phyloP scores from a whole-genome alignment of 75 land plant genomes.

The Cryptomeria japonica region DNA sequence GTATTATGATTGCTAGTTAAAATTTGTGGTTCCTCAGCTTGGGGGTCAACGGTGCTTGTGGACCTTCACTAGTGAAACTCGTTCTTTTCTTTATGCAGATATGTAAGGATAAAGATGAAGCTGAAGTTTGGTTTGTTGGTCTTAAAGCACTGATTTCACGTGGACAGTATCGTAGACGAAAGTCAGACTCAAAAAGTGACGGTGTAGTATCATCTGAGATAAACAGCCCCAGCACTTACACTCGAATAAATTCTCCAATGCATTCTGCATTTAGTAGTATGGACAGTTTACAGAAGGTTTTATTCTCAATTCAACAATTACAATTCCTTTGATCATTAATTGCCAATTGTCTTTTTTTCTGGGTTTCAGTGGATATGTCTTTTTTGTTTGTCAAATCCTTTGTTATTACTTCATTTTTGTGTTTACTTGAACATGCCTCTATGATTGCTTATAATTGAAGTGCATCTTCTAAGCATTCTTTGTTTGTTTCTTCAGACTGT shows the following conservation, averaged over 20 bases:
- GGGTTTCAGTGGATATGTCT: background rate
- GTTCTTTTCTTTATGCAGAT: conserved; percentile 48
- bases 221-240: conserved; percentile 39
- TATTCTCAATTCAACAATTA: conserved; percentile 13
- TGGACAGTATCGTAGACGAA: conserved; percentile 52
- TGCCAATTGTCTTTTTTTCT: background rate
- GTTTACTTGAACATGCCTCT: background rate
- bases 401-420: conserved; percentile 12
- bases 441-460: background rate
- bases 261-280: conserved; percentile 48
- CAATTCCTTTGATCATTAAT: conserved; percentile 2
- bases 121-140: conserved; percentile 96
- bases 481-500: conserved; percentile 35
- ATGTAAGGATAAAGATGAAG: conserved; percentile 99
- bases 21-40: background rate
- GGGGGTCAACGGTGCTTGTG: background rate
- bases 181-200: conserved; percentile 50
- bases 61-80: background rate
- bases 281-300: conserved; percentile 52
- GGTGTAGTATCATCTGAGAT: conserved; percentile 52
- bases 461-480: background rate
- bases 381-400: background rate
- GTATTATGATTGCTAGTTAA: background rate
- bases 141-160: conserved; percentile 81
- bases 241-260: conserved; percentile 46